These are phyloP conservation scores for Camillea tinctor DNA, from an alignment of 2,329 filamentous ascomycete genomes.

Conservation along the genomic window DNA sequence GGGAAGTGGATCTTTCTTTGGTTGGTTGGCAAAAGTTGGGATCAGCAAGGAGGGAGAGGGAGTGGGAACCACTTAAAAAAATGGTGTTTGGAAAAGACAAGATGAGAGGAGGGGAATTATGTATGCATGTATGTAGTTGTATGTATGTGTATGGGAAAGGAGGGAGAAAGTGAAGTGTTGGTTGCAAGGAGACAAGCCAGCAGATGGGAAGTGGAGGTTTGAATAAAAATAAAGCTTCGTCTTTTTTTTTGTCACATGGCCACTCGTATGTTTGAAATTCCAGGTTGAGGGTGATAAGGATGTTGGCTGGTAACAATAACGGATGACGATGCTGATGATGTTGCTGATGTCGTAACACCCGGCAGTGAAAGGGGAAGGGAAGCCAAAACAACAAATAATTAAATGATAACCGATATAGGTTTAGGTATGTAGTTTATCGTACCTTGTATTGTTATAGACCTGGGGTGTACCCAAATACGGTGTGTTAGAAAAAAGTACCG, in stretches of 20 bases:
- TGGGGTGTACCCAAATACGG: background rate
- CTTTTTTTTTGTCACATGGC: background rate
- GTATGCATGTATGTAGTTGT: too few species aligned
- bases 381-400: background rate
- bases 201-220: too few species aligned
- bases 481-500: background rate
- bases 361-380: background rate
- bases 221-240: too few species aligned
- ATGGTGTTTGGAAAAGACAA: background rate
- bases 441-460: too few species aligned
- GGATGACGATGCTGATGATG: background rate
- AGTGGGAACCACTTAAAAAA: background rate
- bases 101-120: background rate
- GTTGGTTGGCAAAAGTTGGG: background rate
- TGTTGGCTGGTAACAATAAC: too few species aligned
- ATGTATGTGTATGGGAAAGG: too few species aligned
- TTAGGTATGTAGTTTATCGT: too few species aligned
- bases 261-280: background rate
- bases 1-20: slow-evolving; percentile 12
- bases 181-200: too few species aligned
- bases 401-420: too few species aligned
- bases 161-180: too few species aligned
- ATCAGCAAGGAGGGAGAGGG: background rate
- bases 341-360: background rate
- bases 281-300: too few species aligned